Conservation (phyloP, 352 stramenopile genomes). For the Globisporangium abappressorium region DNA sequence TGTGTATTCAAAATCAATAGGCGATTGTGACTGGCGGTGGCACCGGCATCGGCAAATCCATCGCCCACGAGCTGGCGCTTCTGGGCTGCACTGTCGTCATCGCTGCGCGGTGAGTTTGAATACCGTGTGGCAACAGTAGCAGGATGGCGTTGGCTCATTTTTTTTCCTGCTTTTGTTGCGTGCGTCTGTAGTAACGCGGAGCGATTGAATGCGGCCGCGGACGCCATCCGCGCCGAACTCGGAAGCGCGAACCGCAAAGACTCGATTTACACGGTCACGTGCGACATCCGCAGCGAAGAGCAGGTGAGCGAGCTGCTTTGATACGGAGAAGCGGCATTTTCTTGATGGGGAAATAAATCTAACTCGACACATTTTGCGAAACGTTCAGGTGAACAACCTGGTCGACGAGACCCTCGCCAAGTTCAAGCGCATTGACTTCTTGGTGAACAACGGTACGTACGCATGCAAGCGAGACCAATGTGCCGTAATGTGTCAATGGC, state of each 20-base stretch:
- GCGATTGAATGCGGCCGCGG: slow-evolving; percentile 48
- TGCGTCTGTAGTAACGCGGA: slow-evolving; percentile 52
- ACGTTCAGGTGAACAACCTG: slow-evolving; percentile 55
- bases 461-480: not conserved
- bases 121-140: not conserved
- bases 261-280: slow-evolving; percentile 53
- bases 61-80: slow-evolving; percentile 72
- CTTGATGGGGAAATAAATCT: not conserved
- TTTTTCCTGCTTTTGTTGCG: not conserved
- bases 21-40: slow-evolving; percentile 86
- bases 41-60: slow-evolving; percentile 84
- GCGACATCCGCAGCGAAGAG: slow-evolving; percentile 73
- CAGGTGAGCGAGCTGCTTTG: slow-evolving; percentile 26
- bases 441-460: slow-evolving; percentile 89
- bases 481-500: not conserved
- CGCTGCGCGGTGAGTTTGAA: slow-evolving; percentile 48
- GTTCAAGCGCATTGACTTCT: slow-evolving; percentile 86
- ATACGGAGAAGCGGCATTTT: not conserved
- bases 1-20: slow-evolving; percentile 13
- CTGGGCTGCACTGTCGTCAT: slow-evolving; percentile 83
- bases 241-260: slow-evolving; percentile 29
- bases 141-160: not conserved
- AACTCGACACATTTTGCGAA: not conserved
- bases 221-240: slow-evolving; percentile 55
- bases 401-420: slow-evolving; percentile 69